Base-by-base conservation (phyloP, 192 early-diverging fungal species). In the Entomortierella lignicola region DNA sequence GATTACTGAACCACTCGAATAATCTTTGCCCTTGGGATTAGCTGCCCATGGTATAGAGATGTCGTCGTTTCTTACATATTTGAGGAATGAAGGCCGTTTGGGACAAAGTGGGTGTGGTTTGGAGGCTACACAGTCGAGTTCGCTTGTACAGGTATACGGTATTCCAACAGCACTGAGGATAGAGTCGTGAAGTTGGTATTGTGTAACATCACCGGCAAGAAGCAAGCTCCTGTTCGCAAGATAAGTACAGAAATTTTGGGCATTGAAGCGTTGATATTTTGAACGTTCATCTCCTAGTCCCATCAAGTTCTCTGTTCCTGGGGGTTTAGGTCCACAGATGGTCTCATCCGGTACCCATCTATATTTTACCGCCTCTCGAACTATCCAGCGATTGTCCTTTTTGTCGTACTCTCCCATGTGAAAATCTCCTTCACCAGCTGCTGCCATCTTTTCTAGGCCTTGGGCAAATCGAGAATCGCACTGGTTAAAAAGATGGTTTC, bases 151-250 rank as follows among this genome's bases (percentile, higher is more conserved):
- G 23, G 70, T 65, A 41, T 71, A 77, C 0, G 82, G 81, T 26
- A 60, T 82, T 51, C 82, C 81, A n/a, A 83, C 71, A 30, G 81
- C 68, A 71, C 85, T 81, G 48, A 89, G 50, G 25, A 86, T 54
- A 2, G 85, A 56, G 29, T 89, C 87, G 51, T 89, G 87, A 18
- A 86, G 58, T 53, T 89, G 87, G 32, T 73, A 84, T 20, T 84
- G 82, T 1, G 83, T 66, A n/a, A 82, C 34, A 57, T 89, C 87
- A 25, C 87, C 87, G 0, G 82, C 82, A 8, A 89, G 47, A 10
- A 85, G 55, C 18, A 87, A 58, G 34, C 83, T 68, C 1, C 85
- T 60, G 1, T 84, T 48, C n/a, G 32, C 29, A 11, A 87, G 26
- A 4, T 54, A 26, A 2, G 70, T 21, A 31, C 85, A 87, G 69